A percentile compares a stretch with the other conserved stretches of the same genome.
phyloP scores from a whole-genome alignment of 352 stramenopile species.

The Chloridella minuta region DNA sequence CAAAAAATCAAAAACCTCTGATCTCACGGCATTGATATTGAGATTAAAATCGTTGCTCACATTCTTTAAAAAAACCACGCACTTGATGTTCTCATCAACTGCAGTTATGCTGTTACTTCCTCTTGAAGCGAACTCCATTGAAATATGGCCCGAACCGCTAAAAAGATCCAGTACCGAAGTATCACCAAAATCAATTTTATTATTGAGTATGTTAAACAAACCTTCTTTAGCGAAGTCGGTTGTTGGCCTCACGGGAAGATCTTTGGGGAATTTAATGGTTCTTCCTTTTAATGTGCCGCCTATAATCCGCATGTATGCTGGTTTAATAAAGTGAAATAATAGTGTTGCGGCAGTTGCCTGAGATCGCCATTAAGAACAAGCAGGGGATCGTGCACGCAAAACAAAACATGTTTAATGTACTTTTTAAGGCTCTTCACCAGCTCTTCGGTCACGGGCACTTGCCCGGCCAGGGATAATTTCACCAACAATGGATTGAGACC shows the following conservation, averaged over 20 bases:
- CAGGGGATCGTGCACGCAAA: neutral
- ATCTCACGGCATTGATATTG: neutral
- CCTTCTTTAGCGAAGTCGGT: neutral
- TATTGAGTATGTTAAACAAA: neutral
- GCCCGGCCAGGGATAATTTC: neutral
- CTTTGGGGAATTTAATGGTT: neutral
- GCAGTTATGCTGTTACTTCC: neutral
- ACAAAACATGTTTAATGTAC: neutral
- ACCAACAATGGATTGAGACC: neutral
- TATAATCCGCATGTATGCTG: neutral
- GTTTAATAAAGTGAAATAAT: conserved; percentile 8
- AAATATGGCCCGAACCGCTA: neutral
- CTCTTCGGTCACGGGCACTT: neutral
- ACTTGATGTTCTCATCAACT: neutral
- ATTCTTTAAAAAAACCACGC: neutral
- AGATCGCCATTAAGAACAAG: neutral
- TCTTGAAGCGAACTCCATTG: neutral
- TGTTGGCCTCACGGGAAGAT: neutral
- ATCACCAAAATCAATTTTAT: neutral
- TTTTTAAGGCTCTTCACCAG: neutral
- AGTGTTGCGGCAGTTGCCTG: neutral
- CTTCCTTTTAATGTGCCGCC: neutral
- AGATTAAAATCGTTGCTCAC: neutral
- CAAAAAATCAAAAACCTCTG: neutral
- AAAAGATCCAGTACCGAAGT: neutral